Base-by-base conservation (phyloP, 306 rosid genomes). In the Cucurbita argyrosperma region DNA sequence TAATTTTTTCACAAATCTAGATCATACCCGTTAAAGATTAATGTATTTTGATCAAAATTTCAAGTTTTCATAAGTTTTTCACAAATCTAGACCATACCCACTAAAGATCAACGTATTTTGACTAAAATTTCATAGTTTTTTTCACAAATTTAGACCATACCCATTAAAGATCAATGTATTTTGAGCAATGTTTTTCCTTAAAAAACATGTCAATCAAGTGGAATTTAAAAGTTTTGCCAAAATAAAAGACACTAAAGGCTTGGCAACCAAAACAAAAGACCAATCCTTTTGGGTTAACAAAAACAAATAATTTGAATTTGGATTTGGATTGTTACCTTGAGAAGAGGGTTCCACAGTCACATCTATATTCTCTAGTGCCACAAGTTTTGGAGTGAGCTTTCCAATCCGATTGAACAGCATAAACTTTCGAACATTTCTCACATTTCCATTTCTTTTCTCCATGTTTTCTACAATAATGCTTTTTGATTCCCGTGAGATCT, bases 401-500 rank as follows among this genome's bases (percentile, higher is more conserved):
- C 97, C 99, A 95, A 80, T 95, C 99, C 16, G 99, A 95, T 74
- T 89, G 92, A 82, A 95, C 99, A 0, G 99, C 97, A 71, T 95
- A 95, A 73, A 91, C 80, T 90, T 91, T 95, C 4, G 91, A 88
- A 83, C 99, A 95, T 80, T 89, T 95, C 2, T 88, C 92, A 81
- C 99, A 95, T 82, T 91, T 95, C 99, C 99, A 95, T 78, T 95
- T 95, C 83, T 95, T 91, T 91, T 95, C 99, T 5, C 99, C 96
- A 72, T 95, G 99, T 73, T 95, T 95, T 78, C 99, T 91, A 73
- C 93, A 85, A 15, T 58, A 95, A 79, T 95, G 99, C 57, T 95
- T 95, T 87, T 95, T 95, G 46, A 95, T 89, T 59, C 99, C 99
- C 0, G 99, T 95, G 5, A 95, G 92, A 76, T 95, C 99, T 4